A percentile compares a stretch with the other conserved stretches of the same genome.
These are phyloP conservation scores for Gilbertella persicaria DNA, from an alignment of 371 early-diverging fungal genomes.

Conservation along the genomic window DNA sequence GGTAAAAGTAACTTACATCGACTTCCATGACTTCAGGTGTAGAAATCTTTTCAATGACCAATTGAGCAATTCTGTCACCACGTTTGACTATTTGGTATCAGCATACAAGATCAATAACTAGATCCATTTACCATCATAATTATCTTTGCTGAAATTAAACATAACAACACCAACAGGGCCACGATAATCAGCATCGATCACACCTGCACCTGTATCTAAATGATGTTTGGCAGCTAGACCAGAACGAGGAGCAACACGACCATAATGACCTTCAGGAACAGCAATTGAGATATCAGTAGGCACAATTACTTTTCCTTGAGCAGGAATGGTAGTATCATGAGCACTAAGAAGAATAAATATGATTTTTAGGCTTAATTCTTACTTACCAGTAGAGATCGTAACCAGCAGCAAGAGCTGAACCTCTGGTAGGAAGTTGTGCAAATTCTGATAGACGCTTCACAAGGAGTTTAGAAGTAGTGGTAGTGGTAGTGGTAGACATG, in stretches of 20 bases:
- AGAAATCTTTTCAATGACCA: constrained; percentile 86
- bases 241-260: constrained; percentile 93
- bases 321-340: constrained; percentile 67
- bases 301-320: constrained; percentile 73
- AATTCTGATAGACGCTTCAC: constrained; percentile 63
- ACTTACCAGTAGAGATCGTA: constrained; percentile 91
- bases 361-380: background rate
- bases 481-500: constrained; percentile 2
- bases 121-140: constrained; percentile 77
- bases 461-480: constrained; percentile 32
- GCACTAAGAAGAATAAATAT: constrained; percentile 48
- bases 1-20: constrained; percentile 50
- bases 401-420: constrained; percentile 86
- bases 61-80: constrained; percentile 98
- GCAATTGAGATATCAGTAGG: constrained; percentile 84
- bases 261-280: constrained; percentile 88
- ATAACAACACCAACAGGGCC: constrained; percentile 80
- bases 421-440: constrained; percentile 83
- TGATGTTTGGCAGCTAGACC: constrained; percentile 92
- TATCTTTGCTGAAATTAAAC: constrained; percentile 87
- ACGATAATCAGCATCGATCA: constrained; percentile 96
- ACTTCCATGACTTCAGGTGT: constrained; percentile 84
- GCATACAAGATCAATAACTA: constrained; percentile 42
- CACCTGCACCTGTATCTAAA: constrained; percentile 95
- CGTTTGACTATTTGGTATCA: constrained; percentile 56